Conservation (phyloP, 2,329 filamentous ascomycete species). For the Neopestalotiopsis rosae region DNA sequence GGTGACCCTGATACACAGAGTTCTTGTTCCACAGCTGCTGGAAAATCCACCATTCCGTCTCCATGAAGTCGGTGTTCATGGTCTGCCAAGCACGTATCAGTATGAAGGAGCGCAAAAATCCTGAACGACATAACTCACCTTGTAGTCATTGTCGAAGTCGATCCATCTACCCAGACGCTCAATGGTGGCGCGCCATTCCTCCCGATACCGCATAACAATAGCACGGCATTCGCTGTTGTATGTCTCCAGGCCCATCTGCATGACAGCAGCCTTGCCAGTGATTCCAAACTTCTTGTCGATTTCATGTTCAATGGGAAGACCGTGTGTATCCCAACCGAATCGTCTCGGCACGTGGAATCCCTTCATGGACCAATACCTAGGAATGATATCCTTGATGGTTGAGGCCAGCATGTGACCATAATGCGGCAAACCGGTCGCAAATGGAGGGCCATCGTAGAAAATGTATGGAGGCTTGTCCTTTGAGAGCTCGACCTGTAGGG, state of each 20-base stretch:
- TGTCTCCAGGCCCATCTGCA: slow-evolving; percentile 82
- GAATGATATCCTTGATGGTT: slow-evolving; percentile 97
- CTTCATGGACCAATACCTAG: slow-evolving; percentile 97
- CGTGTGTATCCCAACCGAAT: slow-evolving; percentile 96
- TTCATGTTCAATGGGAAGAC: slow-evolving; percentile 93
- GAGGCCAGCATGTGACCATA: slow-evolving; percentile 83
- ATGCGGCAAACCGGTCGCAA: slow-evolving; percentile 73
- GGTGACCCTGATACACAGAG: slow-evolving; percentile 86
- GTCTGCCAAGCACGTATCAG: background rate
- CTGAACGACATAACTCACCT: slow-evolving; percentile 55
- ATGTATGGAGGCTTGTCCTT: slow-evolving; percentile 84
- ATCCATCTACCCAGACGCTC: slow-evolving; percentile 93
- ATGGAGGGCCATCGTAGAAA: slow-evolving; percentile 90
- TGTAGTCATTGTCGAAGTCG: slow-evolving; percentile 97
- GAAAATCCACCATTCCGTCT: slow-evolving; percentile 96
- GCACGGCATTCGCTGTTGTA: slow-evolving; percentile 92
- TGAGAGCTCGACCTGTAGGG: slow-evolving; percentile 71
- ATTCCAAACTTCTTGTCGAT: slow-evolving; percentile 96
- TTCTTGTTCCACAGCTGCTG: slow-evolving; percentile 91
- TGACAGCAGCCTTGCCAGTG: slow-evolving; percentile 84
- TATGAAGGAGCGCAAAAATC: background rate
- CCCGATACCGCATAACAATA: slow-evolving; percentile 90
- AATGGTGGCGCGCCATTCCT: slow-evolving; percentile 87
- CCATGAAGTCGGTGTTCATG: slow-evolving; percentile 71
- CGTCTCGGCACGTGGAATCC: slow-evolving; percentile 89